Evolutionary conservation across 2,329 filamentous ascomycete genomes (phyloP), one percentile per base, ranked within the genome.

Genomic region (Amylocarpus encephaloides): DNA sequence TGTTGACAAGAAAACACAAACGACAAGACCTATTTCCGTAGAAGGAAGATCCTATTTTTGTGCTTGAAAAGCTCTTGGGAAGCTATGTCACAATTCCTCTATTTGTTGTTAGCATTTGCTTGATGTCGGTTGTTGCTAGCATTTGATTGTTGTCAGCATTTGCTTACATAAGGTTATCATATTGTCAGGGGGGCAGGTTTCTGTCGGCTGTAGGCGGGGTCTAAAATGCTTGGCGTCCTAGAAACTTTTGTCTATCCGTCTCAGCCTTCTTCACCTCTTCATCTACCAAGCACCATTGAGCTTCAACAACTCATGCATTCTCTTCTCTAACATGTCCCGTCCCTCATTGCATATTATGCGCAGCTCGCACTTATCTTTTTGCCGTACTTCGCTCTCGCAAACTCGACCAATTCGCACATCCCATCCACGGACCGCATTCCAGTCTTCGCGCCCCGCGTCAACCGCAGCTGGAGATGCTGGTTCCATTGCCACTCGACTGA

Each of bases 401-500:
- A 50, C 51, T 4, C 51, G 55, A 6, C 55, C 57, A 48, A 47
- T 52, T 33, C n/a, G 47, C 33, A 48, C 55, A 26, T 40, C 33
- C 22, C 18, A 40, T 16, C 33, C 53, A 15, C 50, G 51, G 16
- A 42, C 48, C 32, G 40, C 48, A 6, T 43, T 36, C 41, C 41
- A 30, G 12, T 36, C 41, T 10, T 50, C 53, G 22, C 53, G 57
- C 18, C 49, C 56, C 30, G 52, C 58, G 7, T 59, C 61, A 6
- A 59, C 58, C 15, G 29, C 57, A 39, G 48, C 57, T n/a, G 34
- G 64, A 16, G 59, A 62, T 36, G 46, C 64, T 29, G 48, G 52
- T 34, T 72, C 71, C 3, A 58, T 69, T 1, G 66, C 67, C 26
- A 73, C 71, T 2, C 69, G 72, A 40, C 59, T 75, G 12, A 72